Conservation (phyloP, 31 red algal genomes). For the Bonnemaisonia californica region DNA sequence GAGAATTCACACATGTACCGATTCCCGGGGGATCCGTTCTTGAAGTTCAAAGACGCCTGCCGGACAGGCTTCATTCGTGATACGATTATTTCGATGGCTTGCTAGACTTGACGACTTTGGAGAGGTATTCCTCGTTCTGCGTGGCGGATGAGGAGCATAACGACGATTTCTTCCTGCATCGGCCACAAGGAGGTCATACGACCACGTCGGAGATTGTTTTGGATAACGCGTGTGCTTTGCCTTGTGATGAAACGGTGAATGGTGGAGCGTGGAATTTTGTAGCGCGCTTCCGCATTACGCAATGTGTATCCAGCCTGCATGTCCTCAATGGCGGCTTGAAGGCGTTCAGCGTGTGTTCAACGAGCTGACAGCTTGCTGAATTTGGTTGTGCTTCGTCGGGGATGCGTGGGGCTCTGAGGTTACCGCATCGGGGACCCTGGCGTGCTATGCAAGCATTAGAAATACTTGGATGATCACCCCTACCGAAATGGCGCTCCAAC, state of each 20-base stretch:
- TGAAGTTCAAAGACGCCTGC: neutral
- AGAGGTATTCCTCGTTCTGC: neutral
- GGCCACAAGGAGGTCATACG: neutral
- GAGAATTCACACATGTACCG: neutral
- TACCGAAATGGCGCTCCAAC: neutral
- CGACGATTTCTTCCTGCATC: neutral
- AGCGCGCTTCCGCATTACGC: no score
- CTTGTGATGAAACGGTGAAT: neutral
- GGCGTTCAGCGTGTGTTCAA: no score
- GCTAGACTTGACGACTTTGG: neutral
- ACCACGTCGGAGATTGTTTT: neutral
- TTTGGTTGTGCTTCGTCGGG: no score
- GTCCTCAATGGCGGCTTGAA: no score
- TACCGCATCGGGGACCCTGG: neutral
- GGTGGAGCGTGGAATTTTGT: no score
- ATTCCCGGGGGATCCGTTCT: neutral
- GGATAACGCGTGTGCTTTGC: neutral
- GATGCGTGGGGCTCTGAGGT: no score
- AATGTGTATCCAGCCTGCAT: no score
- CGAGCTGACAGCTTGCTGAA: no score
- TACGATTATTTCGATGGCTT: slow-evolving; percentile 13
- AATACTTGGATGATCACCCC: no score
- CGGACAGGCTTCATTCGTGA: neutral
- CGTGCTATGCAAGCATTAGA: neutral
- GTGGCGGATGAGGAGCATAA: neutral